Conservation (phyloP, 2,329 filamentous ascomycete species). For the Aspergillus brasiliensis region DNA sequence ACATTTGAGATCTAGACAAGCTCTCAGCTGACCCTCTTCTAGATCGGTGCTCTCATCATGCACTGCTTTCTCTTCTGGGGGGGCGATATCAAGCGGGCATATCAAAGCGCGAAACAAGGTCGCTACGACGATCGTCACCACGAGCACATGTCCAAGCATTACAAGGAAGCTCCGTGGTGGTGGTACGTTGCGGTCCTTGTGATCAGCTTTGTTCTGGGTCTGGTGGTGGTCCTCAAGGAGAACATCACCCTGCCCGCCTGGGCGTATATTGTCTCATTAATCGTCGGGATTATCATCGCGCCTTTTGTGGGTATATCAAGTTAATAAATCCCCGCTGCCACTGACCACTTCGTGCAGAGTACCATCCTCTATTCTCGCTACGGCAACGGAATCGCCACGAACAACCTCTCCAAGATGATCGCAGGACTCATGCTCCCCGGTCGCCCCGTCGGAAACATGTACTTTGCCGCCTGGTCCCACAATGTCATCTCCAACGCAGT, state of each 20-base stretch:
- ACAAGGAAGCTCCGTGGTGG: slow-evolving; percentile 43
- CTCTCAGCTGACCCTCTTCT: slow-evolving; percentile 10
- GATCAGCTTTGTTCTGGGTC: slow-evolving; percentile 50
- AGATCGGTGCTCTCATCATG: slow-evolving; percentile 32
- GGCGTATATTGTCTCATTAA: slow-evolving; percentile 51
- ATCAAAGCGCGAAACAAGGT: slow-evolving; percentile 22
- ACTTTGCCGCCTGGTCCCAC: slow-evolving; percentile 34
- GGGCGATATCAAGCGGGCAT: slow-evolving; percentile 26
- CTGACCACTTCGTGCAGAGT: background rate
- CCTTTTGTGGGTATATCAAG: slow-evolving; percentile 41
- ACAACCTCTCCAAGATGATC: slow-evolving; percentile 32
- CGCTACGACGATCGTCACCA: slow-evolving; percentile 27
- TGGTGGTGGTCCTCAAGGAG: slow-evolving; percentile 51
- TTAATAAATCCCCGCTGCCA: background rate
- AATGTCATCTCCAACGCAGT: slow-evolving; percentile 30
- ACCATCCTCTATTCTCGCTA: slow-evolving; percentile 21
- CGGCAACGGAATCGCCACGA: slow-evolving; percentile 22
- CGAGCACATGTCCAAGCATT: slow-evolving; percentile 26
- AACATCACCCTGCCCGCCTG: slow-evolving; percentile 52
- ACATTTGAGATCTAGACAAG: background rate
- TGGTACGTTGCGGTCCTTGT: slow-evolving; percentile 51
- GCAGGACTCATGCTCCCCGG: slow-evolving; percentile 28
- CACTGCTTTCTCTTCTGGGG: slow-evolving; percentile 29
- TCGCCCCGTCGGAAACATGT: slow-evolving; percentile 27
- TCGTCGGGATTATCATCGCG: slow-evolving; percentile 49